These are phyloP conservation scores for Magnaporthiopsis incrustans DNA, from an alignment of 2,329 filamentous ascomycete genomes.

Conservation along the genomic window DNA sequence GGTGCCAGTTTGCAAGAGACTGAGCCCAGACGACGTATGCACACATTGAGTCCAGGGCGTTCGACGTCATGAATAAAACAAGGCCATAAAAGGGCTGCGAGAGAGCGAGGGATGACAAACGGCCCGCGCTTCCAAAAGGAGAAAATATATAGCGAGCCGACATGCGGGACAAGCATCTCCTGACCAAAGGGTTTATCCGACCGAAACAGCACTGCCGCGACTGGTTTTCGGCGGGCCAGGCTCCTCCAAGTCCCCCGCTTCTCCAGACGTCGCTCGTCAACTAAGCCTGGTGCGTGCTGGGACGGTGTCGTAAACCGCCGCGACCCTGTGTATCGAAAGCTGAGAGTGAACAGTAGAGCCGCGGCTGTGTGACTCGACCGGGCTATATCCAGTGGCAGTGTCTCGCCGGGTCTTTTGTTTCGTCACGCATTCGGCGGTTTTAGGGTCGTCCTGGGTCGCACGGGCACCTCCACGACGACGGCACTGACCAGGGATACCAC, in stretches of 20 bases:
- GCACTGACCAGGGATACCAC: conserved; percentile 47
- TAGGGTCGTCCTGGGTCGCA: conserved; percentile 54
- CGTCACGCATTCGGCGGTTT: conserved; percentile 55
- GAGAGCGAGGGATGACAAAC: not conserved
- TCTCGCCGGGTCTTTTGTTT: conserved; percentile 50
- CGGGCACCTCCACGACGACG: conserved; percentile 41
- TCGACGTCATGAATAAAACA: too few relatives aligned
- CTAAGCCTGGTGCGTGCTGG: conserved; percentile 52
- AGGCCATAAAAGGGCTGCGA: too few relatives aligned
- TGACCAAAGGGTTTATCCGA: conserved; percentile 30
- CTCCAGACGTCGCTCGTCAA: conserved; percentile 51
- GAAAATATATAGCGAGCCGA: conserved; percentile 13
- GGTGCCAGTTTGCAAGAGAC: too few relatives aligned
- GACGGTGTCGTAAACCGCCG: conserved; percentile 42
- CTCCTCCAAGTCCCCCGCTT: conserved; percentile 50
- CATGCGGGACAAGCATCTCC: conserved; percentile 23
- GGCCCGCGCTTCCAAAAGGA: too few relatives aligned
- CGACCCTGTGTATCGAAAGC: conserved; percentile 30
- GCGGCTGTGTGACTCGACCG: conserved; percentile 9
- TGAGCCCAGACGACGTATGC: too few relatives aligned
- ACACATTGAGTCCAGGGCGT: too few relatives aligned
- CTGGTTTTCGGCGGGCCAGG: conserved; percentile 47
- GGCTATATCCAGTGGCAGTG: conserved; percentile 43
- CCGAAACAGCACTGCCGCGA: conserved; percentile 43
- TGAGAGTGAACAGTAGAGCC: conserved; percentile 10